Evolutionary conservation across 345 rosid species (phyloP), one percentile per base, ranked within the genome.

Genomic region (Citrus glauca): DNA sequence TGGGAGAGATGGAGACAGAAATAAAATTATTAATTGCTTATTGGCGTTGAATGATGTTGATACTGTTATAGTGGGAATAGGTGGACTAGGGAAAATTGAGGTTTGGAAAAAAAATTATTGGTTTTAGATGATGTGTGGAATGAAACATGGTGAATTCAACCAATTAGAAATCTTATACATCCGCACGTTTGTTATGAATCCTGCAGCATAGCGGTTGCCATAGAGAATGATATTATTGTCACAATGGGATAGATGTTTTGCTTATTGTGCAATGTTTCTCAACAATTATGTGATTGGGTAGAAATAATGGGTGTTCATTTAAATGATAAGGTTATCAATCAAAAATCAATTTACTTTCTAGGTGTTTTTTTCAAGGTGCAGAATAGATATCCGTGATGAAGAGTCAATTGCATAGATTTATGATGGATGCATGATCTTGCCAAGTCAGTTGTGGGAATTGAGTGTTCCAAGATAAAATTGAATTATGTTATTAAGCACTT

Each of bases 71-170:
- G 57, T 53, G 57, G 9, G 67, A 32, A 63, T 63, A 11, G 67
- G 67, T 5, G 37, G 67, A 10, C 3, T 63, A 28, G 37, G 67
- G 35, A 63, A 63, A 28, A 63, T 32, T 1, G 17, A 17, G 6
- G 22, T 63, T 63, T 45, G 5, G 17, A 16, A 30, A 35, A 20
- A 35, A 35, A 66, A 4, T 20, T 33, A 2, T 19, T 66, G 9
- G 40, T 70, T 40, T 75, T 8, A 17, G 80, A 16, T 20, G 79
- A 64, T 17, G 76, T 35, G 3, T 77, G 71, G 9, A 79, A 75
- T 25, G 74, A 6, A 38, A 61, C 40, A 55, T 2, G 7, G 20
- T 2, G 56, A 32, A 27, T 78, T 76, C 72, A 28, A 27, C 8
- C 1, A 13, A 0, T 78, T 78, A 11, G 25, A 48, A 33, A 17